Evolutionary conservation across 805 yeast species (phyloP), one percentile per base, ranked within the genome.

Genomic region (Wickerhamiella vanderwaltii): DNA sequence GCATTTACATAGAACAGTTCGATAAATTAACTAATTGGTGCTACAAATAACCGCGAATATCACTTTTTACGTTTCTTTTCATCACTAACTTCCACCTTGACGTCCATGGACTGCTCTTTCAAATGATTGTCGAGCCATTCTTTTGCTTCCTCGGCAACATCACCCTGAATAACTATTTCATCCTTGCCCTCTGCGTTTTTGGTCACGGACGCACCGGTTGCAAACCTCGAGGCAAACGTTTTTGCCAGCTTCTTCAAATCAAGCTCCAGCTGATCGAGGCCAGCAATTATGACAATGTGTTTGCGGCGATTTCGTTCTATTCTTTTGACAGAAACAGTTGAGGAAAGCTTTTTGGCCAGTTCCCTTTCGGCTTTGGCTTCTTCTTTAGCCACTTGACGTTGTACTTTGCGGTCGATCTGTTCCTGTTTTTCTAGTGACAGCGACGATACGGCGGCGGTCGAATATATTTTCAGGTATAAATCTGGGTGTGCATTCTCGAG

Each of bases 131-230:
- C 73, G 47, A 87, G 73, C 52, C 80, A 81, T 5, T 65, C 80
- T 57, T 82, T 93, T 22, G 86, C 91, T 54, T 80, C 94, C 50
- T 86, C 95, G 44, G 86, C 80, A 33, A 87, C 91, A 61, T 88
- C 97, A 54, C 97, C 97, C 65, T 87, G 96, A 46, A 87, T 79
- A 45, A 84, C 73, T 43, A 87, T 75, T 57, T 87, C 97, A 48
- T 88, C 95, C 59, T 81, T 83, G 63, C 87, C 87, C 50, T 87
- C 97, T 3, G 77, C 86, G 49, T 76, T 82, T 63, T 87, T 87
- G 3, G 86, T 77, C 11, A 87, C 94, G 17, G 91, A 77, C 22
- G 95, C 88, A 39, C 97, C 97, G 6, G 96, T 87, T 11, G 97
- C 97, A 57, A 88, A 87, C 60, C 82, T 85, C 26, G 91, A 79